phyloP scores from a whole-genome alignment of 1,284 basidiomycete genomes.

The Apiotrichum montevideense region DNA sequence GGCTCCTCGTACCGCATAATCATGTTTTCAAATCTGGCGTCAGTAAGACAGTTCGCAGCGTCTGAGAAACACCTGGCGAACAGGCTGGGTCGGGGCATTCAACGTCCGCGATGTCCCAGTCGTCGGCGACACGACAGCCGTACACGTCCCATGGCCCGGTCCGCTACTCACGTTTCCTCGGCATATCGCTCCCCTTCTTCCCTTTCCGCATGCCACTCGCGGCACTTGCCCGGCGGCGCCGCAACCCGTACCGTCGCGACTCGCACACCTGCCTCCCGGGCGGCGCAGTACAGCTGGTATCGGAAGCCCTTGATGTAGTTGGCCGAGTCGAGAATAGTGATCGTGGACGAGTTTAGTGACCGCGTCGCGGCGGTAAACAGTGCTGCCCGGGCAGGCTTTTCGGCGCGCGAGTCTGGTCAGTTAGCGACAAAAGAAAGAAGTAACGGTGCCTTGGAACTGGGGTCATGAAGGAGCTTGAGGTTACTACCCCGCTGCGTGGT shows the following conservation, averaged over 20 bases:
- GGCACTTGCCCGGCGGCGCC: conserved; percentile 69
- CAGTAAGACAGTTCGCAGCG: not conserved
- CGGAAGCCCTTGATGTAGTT: conserved; percentile 97
- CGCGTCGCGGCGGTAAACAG: conserved; percentile 83
- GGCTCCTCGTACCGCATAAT: conserved; percentile 90
- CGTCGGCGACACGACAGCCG: too few species aligned
- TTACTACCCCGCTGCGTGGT: too few species aligned
- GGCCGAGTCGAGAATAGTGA: conserved; percentile 82
- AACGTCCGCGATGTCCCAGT: too few species aligned
- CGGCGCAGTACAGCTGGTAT: conserved; percentile 96
- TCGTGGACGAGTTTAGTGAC: conserved; percentile 61
- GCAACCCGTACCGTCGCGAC: conserved; percentile 82
- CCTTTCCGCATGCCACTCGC: conserved; percentile 62
- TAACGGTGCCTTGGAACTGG: too few species aligned
- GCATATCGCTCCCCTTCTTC: conserved; percentile 52
- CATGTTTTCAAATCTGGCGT: conserved; percentile 74
- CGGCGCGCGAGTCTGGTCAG: conserved; percentile 64
- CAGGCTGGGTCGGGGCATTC: too few species aligned
- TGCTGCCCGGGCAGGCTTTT: conserved; percentile 81
- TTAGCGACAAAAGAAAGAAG: too few species aligned
- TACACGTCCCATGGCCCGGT: not conserved
- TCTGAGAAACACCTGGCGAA: too few species aligned
- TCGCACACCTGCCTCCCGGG: conserved; percentile 75
- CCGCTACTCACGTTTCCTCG: conserved; percentile 61
- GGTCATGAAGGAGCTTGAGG: too few species aligned